Evolutionary conservation across 2,329 filamentous ascomycete genomes (phyloP).

Genomic region (Penicillium sp.): DNA sequence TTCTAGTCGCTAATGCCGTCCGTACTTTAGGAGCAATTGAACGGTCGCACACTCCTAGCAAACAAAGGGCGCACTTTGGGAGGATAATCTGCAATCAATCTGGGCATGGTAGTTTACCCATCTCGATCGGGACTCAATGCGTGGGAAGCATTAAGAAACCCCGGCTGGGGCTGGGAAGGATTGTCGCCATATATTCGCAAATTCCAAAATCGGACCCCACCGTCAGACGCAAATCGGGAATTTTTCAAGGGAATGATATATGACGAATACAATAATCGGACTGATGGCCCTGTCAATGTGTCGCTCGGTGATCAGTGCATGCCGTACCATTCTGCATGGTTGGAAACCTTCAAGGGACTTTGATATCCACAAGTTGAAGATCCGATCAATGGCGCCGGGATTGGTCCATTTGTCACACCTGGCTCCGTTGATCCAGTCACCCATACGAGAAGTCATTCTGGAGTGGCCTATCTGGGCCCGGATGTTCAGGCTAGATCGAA

Average conservation of each 20-base stretch:
- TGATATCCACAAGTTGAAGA: constrained; percentile 19
- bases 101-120: constrained; percentile 32
- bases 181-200: constrained; percentile 46
- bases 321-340: constrained; percentile 21
- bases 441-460: constrained; percentile 26
- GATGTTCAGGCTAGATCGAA: constrained; percentile 51
- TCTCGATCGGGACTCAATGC: constrained; percentile 39
- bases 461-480: constrained; percentile 24
- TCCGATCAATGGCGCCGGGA: constrained; percentile 46
- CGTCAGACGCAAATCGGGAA: constrained; percentile 15
- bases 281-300: constrained; percentile 21
- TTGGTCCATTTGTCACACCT: constrained; percentile 46
- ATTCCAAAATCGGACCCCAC: constrained; percentile 41
- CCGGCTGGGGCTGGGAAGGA: constrained; percentile 45
- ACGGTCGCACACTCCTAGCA: constrained; percentile 17
- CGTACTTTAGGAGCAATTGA: constrained; percentile 17
- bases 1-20: not conserved
- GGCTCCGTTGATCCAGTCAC: constrained; percentile 33
- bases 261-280: constrained; percentile 13
- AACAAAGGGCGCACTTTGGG: constrained; percentile 23
- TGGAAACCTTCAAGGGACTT: constrained; percentile 24
- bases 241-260: constrained; percentile 17
- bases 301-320: constrained; percentile 21
- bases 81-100: constrained; percentile 44
- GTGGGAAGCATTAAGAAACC: constrained; percentile 49